These are phyloP conservation scores for Paramecium pentaurelia DNA, from an alignment of 73 alveolate species.

Conservation along the genomic window DNA sequence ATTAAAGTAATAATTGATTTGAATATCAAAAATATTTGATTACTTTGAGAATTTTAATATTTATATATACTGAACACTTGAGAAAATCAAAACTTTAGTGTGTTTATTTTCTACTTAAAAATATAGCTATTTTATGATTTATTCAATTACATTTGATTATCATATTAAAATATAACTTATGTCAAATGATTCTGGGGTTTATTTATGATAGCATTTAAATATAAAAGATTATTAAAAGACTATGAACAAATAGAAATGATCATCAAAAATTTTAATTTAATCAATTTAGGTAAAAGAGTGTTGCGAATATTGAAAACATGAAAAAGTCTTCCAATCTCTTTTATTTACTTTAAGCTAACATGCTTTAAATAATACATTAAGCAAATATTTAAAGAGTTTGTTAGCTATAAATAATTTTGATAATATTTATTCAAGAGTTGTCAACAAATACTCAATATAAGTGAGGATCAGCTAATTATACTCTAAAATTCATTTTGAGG, in stretches of 20 bases:
- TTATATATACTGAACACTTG: background rate
- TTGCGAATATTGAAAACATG: background rate
- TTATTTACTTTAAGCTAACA: background rate
- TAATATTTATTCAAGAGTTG: background rate
- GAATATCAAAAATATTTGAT: too few relatives aligned
- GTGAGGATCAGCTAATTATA: conserved; percentile 20
- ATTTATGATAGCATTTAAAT: background rate
- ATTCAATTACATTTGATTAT: background rate
- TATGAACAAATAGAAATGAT: background rate
- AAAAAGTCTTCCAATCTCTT: background rate
- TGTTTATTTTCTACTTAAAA: background rate
- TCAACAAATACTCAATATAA: conserved; percentile 13
- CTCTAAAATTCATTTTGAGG: background rate
- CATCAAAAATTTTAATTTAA: background rate
- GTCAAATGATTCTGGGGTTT: background rate
- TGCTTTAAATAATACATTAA: background rate
- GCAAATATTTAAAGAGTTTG: background rate
- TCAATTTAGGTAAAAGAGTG: background rate
- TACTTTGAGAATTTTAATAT: background rate
- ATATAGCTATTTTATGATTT: background rate
- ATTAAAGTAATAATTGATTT: too few relatives aligned
- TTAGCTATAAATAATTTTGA: background rate
- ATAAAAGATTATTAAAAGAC: background rate
- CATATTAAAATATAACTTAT: background rate
- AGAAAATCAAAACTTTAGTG: too few relatives aligned